These are phyloP conservation scores for Beauveria caledonica DNA, from an alignment of 2,329 filamentous ascomycete species.

Conservation along the genomic window DNA sequence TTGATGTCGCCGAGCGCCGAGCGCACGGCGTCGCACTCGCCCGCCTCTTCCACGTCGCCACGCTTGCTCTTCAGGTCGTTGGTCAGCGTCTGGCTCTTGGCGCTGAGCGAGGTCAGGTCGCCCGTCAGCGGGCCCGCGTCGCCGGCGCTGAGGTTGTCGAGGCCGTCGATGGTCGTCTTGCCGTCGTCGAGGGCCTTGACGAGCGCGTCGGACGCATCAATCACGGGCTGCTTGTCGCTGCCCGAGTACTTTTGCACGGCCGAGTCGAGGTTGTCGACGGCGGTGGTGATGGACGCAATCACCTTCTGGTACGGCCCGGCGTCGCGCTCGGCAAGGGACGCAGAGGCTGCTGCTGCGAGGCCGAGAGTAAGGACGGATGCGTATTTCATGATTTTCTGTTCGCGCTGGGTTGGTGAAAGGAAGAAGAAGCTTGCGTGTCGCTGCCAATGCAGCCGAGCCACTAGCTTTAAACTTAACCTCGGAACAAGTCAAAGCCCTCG, in stretches of 20 bases:
- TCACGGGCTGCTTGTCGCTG: conserved; percentile 5
- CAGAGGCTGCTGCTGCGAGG: conserved; percentile 3
- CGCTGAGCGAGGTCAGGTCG: conserved; percentile 2
- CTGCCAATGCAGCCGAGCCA: not conserved
- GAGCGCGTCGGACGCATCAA: conserved; percentile 8
- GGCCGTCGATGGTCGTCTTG: conserved; percentile 4
- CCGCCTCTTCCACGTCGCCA: not conserved
- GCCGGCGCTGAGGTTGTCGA: not conserved
- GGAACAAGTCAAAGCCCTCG: not conserved
- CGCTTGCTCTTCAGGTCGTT: conserved; percentile 15
- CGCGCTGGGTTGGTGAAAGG: not conserved
- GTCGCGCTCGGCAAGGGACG: conserved; percentile 7
- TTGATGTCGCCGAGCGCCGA: conserved; percentile 2
- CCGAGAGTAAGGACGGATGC: not conserved
- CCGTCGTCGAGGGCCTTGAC: conserved; percentile 7
- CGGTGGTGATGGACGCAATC: conserved; percentile 6
- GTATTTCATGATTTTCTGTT: not conserved
- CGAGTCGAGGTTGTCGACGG: conserved; percentile 5
- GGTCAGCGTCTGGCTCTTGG: conserved; percentile 6
- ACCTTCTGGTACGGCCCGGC: conserved; percentile 5
- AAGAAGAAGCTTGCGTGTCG: not conserved
- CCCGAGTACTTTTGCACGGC: conserved; percentile 2
- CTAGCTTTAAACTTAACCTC: not conserved
- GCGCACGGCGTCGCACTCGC: conserved; percentile 9
- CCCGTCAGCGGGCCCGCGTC: not conserved